Conservation (phyloP, 345 rosid genomes). For the Syzygium grande region DNA sequence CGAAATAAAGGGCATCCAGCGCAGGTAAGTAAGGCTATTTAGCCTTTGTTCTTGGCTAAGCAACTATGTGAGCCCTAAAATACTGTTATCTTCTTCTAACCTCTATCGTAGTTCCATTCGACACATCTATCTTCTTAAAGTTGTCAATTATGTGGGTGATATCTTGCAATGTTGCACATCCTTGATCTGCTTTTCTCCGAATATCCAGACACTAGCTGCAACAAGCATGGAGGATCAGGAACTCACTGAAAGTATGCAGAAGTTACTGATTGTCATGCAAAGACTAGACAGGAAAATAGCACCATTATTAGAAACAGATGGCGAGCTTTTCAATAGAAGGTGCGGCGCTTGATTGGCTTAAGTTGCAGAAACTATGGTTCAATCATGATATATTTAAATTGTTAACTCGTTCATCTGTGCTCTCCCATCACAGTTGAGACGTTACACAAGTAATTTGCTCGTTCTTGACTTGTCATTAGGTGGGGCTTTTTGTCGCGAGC, state of each 20-base stretch:
- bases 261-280: constrained; percentile 92
- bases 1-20: constrained; percentile 76
- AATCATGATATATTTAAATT: background rate
- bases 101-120: background rate
- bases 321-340: constrained; percentile 88
- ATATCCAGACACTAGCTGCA: constrained; percentile 74
- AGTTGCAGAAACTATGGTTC: background rate
- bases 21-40: constrained; percentile 39
- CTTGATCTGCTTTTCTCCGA: background rate
- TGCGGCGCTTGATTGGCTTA: constrained; percentile 2
- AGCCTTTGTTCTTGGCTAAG: background rate
- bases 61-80: background rate
- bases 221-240: constrained; percentile 82
- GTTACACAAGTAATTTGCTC: background rate
- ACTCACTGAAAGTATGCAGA: constrained; percentile 84
- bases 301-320: constrained; percentile 79
- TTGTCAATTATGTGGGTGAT: background rate
- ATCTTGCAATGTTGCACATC: background rate
- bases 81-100: background rate
- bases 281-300: constrained; percentile 84
- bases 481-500: constrained; percentile 98
- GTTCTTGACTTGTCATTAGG: constrained; percentile 25
- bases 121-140: background rate
- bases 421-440: background rate
- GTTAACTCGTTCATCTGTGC: background rate